phyloP scores from a whole-genome alignment of 768 basidiomycete genomes.

The Mrakia gelida region DNA sequence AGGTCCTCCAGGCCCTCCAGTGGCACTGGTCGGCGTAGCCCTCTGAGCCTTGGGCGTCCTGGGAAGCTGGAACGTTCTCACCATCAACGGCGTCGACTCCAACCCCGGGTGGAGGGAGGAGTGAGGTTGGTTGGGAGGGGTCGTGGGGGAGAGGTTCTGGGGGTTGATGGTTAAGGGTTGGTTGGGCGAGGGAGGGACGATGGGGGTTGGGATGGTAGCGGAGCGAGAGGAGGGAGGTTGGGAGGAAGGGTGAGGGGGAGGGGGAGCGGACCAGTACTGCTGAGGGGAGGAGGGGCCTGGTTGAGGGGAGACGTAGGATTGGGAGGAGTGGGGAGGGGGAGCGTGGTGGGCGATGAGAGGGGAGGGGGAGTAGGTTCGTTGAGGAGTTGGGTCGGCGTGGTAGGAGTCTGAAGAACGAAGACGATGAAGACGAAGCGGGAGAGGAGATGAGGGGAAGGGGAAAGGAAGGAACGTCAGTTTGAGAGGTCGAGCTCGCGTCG shows the following conservation, averaged over 20 bases:
- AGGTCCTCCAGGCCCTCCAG: background rate
- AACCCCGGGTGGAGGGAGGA: no score
- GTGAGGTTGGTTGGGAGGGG: background rate
- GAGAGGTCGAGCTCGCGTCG: background rate
- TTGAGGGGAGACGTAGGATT: background rate
- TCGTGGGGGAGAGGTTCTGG: background rate
- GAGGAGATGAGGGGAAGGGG: background rate
- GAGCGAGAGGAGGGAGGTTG: background rate
- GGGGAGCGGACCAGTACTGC: background rate
- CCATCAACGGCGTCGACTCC: background rate
- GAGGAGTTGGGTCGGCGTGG: background rate
- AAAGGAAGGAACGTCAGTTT: background rate
- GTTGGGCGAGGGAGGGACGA: background rate
- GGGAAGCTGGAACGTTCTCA: slow-evolving; percentile 5
- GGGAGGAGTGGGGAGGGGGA: background rate
- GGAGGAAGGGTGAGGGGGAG: background rate
- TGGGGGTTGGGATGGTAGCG: background rate
- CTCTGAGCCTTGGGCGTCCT: background rate
- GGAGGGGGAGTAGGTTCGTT: background rate
- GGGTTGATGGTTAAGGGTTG: slow-evolving; percentile 5
- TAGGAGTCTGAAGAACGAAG: background rate
- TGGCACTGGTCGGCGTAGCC: background rate
- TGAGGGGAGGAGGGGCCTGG: background rate
- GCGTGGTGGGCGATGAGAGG: background rate
- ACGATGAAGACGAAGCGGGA: background rate